Percentiles rank a stretch among this genome's conserved stretches.
These are phyloP conservation scores for Umbelopsis isabellina DNA, from an alignment of 192 early-diverging fungal genomes.

Conservation along the genomic window DNA sequence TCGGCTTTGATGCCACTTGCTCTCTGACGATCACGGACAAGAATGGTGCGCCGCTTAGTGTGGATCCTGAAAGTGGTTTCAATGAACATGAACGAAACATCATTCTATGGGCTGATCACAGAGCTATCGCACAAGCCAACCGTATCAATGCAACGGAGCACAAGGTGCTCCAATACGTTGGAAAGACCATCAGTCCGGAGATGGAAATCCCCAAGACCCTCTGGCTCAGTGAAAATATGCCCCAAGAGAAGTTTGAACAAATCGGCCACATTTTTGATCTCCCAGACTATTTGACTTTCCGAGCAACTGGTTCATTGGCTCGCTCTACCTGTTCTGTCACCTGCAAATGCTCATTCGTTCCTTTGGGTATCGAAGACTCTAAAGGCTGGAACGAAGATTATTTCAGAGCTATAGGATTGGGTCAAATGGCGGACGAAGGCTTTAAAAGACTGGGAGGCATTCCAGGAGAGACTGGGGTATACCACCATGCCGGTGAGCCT, in stretches of 20 bases:
- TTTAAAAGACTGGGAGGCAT: conserved; percentile 50
- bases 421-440: conserved; percentile 48
- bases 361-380: conserved; percentile 26
- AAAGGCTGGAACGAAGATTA: conserved; percentile 62
- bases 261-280: conserved; percentile 68
- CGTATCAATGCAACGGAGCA: conserved; percentile 62
- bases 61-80: conserved; percentile 49
- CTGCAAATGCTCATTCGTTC: conserved; percentile 70
- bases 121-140: conserved; percentile 63
- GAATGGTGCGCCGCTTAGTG: conserved; percentile 48
- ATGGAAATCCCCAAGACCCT: conserved; percentile 80
- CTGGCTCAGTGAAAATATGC: conserved; percentile 67
- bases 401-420: conserved; percentile 58
- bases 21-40: conserved; percentile 63
- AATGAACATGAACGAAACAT: conserved; percentile 59
- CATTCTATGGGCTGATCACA: conserved; percentile 75
- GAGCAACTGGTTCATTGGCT: conserved; percentile 56
- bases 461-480: conserved; percentile 32
- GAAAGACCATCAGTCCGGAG: conserved; percentile 69
- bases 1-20: conserved; percentile 84
- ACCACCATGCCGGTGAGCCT: conserved; percentile 53
- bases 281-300: conserved; percentile 72
- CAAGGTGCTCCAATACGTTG: conserved; percentile 62
- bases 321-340: conserved; percentile 66
- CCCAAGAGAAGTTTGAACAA: conserved; percentile 44